Base-by-base conservation (phyloP, 805 yeast genomes). In the Ogataea corticis region DNA sequence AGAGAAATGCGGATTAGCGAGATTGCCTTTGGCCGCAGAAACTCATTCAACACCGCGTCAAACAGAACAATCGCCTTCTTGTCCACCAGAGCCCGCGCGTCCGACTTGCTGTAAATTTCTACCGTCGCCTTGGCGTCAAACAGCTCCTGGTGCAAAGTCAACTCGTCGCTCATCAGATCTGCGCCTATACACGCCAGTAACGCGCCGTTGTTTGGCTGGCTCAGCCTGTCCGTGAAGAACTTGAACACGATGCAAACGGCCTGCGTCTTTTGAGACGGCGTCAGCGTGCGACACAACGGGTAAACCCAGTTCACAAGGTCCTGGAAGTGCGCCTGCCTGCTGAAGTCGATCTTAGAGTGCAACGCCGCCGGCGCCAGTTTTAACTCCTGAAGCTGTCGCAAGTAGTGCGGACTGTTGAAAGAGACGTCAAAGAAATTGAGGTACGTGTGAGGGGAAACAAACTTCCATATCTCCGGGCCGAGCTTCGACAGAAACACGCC, bases 341-440 rank as follows among this genome's bases (percentile, higher is more conserved):
- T 43, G 10, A 55, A 42, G 21, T 52, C 57, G n/a, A 43, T 19
- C n/a, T 37, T 35, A 6, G 23, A 13, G 38, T 19, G 29, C 31
- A n/a, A n/a, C 6, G 14, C 13, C 13, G 6, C 6, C 14, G 13
- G 13, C 23, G 12, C 9, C 23, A 47, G 42, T 11, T 54, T 40
- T 38, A 54, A 55, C 42, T 35, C 33, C 4, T 50, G 50, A 23
- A 83, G 57, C 41, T 62, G 66, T 14, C 63, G 65, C 0, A 68
- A 56, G 52, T 71, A 80, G 38, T 69, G 64, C 1, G 83, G 80
- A 53, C 77, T 82, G 15, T 76, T 75, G 38, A 84, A 71, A 1
- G 85, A 69, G 14, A 80, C 72, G 51, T 84, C 90, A 41, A 85
- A 61, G 35, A 83, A 68, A 48, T 80, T 81, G 48, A 75, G 77